Conservation (phyloP, 192 early-diverging fungal species). For the Coemansia sp. region DNA sequence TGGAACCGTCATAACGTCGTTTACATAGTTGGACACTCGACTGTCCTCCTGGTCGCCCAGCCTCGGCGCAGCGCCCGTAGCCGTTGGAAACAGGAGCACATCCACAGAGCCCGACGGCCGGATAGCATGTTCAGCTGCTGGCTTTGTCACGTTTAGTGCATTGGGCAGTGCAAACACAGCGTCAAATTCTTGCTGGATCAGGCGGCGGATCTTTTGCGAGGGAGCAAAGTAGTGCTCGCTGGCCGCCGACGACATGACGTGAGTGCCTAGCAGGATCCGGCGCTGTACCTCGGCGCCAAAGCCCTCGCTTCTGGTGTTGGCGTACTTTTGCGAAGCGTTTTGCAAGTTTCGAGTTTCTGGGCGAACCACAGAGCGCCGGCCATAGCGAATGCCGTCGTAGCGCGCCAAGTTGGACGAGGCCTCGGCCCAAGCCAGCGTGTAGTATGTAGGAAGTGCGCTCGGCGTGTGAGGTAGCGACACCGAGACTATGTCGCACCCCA, state of each 20-base stretch:
- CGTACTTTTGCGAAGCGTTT: constrained; percentile 50
- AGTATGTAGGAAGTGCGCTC: constrained; percentile 78
- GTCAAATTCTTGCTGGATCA: constrained; percentile 79
- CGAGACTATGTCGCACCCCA: constrained; percentile 66
- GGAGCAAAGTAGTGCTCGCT: constrained; percentile 70
- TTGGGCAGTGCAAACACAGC: constrained; percentile 65
- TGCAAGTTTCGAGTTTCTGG: not conserved
- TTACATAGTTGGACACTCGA: constrained; percentile 62
- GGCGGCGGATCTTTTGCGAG: constrained; percentile 78
- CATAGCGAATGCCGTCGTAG: constrained; percentile 86
- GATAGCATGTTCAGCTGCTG: not conserved
- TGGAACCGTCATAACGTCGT: constrained; percentile 89
- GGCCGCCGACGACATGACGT: constrained; percentile 70
- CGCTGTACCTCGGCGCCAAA: constrained; percentile 80
- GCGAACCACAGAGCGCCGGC: constrained; percentile 28
- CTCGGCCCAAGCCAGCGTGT: constrained; percentile 85
- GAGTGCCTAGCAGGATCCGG: constrained; percentile 84
- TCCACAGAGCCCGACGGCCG: constrained; percentile 53
- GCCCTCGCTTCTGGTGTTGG: constrained; percentile 62
- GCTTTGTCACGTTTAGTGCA: constrained; percentile 30
- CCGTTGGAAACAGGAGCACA: constrained; percentile 75
- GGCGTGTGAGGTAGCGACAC: constrained; percentile 70
- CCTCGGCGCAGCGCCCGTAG: constrained; percentile 69
- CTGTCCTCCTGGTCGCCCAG: constrained; percentile 37
- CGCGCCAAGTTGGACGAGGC: constrained; percentile 87